Conservation (phyloP, 2,329 filamentous ascomycete genomes). For the Penicillium sp. region DNA sequence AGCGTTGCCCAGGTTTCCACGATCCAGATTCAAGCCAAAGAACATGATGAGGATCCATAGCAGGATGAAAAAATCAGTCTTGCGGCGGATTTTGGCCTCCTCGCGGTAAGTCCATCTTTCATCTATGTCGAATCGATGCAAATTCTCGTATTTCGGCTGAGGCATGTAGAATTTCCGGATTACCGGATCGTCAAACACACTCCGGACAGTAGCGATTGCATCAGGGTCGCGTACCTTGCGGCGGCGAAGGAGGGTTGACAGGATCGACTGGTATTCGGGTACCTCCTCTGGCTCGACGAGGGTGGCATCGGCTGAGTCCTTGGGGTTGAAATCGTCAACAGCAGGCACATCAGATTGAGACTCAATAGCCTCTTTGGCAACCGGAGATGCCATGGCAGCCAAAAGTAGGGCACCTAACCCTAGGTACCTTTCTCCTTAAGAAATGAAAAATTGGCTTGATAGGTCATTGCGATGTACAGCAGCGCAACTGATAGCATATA, state of each 20-base stretch:
- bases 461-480: not conserved
- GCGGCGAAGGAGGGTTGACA: conserved; percentile 3
- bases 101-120: conserved; percentile 28
- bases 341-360: not conserved
- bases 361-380: not conserved
- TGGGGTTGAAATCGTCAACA: not conserved
- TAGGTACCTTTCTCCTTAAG: too few species aligned
- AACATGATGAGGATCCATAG: conserved; percentile 46
- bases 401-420: too few species aligned
- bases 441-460: too few species aligned
- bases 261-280: conserved; percentile 5
- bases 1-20: conserved; percentile 12
- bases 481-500: not conserved
- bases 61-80: conserved; percentile 32
- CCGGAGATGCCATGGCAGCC: not conserved
- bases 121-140: conserved; percentile 31
- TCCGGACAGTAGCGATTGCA: conserved; percentile 19
- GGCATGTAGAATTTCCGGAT: conserved; percentile 31
- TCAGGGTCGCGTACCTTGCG: conserved; percentile 15
- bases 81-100: conserved; percentile 21
- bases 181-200: conserved; percentile 43
- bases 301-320: not conserved
- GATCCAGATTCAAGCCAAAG: conserved; percentile 12
- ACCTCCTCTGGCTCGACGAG: conserved; percentile 8
- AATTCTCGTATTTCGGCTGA: conserved; percentile 32